Evolutionary conservation across 805 yeast species (phyloP), one percentile per base, ranked within the genome.

Genomic region (Isabelozyma heimii): DNA sequence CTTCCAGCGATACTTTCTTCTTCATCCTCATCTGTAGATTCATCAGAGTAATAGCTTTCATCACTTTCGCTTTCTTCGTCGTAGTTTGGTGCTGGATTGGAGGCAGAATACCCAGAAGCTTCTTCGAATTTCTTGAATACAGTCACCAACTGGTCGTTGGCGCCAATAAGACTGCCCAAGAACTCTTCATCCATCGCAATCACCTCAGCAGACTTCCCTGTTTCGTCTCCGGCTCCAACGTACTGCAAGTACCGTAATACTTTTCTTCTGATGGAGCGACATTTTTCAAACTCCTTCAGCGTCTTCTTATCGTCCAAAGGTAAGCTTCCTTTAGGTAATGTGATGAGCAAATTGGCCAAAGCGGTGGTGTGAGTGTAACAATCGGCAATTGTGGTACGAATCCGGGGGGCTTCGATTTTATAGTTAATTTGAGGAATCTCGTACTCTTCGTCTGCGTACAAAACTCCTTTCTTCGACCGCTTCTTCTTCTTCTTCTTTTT

Each of bases 91-190:
- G 72, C 73, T 47, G 55, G 81, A 66, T 50, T 72, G 52, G 55
- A 83, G 3, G 47, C 64, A 4, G 68, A 59, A 50, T 66, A 69
- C 1, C 77, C 79, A 65, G 70, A 72, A 65, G 65, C 60, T 43
- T 77, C 76, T 50, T 91, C 96, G 63, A 82, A 91, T 46, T 73
- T 68, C 56, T 83, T 81, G 58, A 94, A 76, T 0, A 91, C 85
- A 4, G 72, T 72, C 6, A 94, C 95, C 52, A 94, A 77, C 63
- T 89, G 91, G 58, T 94, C 99, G 63, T 94, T 94, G 42, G 97
- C 95, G 57, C 82, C 85, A 49, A 94, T 82, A 53, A 94, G 76
- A 41, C 89, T 79, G n/a, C 97, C 98, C 53, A 94, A 69, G 52
- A 83, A 87, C 59, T 89, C 96, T 53, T 91, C 97, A 50, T 83